A percentile compares a stretch with the other conserved stretches of the same genome.
Conservation (phyloP, 2,329 filamentous ascomycete species). For the Claviceps sorghi region DNA sequence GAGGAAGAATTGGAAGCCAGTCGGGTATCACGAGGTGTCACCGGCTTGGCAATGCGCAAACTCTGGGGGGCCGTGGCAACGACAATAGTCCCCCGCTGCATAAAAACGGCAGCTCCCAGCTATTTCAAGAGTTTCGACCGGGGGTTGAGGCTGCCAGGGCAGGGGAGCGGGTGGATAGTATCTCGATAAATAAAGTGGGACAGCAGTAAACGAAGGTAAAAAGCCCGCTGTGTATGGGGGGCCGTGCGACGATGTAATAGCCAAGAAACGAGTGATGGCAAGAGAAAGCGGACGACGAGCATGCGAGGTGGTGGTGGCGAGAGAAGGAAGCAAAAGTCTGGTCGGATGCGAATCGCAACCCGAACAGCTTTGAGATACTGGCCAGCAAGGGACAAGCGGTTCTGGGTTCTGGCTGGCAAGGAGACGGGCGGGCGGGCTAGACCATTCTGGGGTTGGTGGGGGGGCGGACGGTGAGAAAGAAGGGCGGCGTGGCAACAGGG, state of each 20-base stretch:
- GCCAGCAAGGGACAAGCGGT: neutral
- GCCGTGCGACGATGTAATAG: neutral
- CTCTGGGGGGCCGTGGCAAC: neutral
- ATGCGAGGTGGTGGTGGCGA: neutral
- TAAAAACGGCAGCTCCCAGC: neutral
- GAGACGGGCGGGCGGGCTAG: neutral
- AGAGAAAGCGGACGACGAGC: neutral
- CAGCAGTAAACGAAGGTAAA: neutral
- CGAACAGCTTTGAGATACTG: neutral
- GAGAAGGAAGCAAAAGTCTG: neutral
- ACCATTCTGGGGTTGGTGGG: neutral
- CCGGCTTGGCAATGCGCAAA: neutral
- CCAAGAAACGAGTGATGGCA: neutral
- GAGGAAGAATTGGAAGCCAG: neutral
- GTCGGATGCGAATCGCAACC: neutral
- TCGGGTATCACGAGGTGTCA: slow-evolving; percentile 1
- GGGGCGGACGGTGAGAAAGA: neutral
- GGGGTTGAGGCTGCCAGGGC: neutral
- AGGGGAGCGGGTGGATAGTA: neutral
- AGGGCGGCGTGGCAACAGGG: neutral
- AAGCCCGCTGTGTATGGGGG: neutral
- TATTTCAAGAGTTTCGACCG: neutral
- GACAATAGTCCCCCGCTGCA: neutral
- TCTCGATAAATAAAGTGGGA: neutral
- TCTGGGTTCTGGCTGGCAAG: neutral